These are phyloP conservation scores for Cutaneotrichosporon sp. DNA, from an alignment of 1,284 basidiomycete species.

Conservation along the genomic window DNA sequence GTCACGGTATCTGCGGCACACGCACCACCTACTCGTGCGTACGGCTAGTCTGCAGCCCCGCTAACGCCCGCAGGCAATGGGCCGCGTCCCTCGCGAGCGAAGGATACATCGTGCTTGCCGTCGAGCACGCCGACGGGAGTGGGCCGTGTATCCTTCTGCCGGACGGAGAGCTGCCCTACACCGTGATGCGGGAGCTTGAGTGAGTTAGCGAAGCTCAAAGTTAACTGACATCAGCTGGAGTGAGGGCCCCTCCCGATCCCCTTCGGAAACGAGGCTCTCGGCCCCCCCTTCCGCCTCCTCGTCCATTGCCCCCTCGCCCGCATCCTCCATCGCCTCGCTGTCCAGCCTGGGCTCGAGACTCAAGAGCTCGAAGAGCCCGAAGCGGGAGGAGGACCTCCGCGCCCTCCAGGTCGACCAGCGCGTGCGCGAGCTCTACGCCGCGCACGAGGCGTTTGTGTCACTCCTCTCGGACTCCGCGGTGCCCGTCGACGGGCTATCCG, in stretches of 20 bases:
- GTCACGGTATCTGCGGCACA: conserved; percentile 76
- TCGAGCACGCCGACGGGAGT: conserved; percentile 77
- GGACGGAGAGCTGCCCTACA: conserved; percentile 4
- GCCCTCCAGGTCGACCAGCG: conserved; percentile 67
- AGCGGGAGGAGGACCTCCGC: too few species aligned
- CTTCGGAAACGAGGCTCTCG: too few species aligned
- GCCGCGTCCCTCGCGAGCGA: conserved; percentile 69
- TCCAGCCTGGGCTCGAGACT: too few species aligned
- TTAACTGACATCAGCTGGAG: too few species aligned
- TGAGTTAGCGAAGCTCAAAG: too few species aligned
- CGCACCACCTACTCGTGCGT: conserved; percentile 67
- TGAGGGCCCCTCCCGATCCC: too few species aligned
- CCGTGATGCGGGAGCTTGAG: conserved; percentile 3
- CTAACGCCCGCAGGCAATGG: conserved; percentile 69
- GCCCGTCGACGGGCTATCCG: conserved; percentile 9
- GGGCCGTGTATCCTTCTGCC: conserved; percentile 51
- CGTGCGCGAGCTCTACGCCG: conserved; percentile 65
- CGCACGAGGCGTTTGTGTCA: conserved; percentile 51
- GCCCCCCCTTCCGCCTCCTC: background rate
- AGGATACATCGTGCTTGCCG: conserved; percentile 71
- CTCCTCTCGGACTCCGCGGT: conserved; percentile 23
- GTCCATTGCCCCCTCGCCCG: background rate
- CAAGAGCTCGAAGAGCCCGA: too few species aligned
- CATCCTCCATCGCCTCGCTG: background rate
- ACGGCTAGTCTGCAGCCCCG: too few species aligned